Evolutionary conservation across 2,329 filamentous ascomycete species (phyloP).

Genomic region (Fusarium piperis): DNA sequence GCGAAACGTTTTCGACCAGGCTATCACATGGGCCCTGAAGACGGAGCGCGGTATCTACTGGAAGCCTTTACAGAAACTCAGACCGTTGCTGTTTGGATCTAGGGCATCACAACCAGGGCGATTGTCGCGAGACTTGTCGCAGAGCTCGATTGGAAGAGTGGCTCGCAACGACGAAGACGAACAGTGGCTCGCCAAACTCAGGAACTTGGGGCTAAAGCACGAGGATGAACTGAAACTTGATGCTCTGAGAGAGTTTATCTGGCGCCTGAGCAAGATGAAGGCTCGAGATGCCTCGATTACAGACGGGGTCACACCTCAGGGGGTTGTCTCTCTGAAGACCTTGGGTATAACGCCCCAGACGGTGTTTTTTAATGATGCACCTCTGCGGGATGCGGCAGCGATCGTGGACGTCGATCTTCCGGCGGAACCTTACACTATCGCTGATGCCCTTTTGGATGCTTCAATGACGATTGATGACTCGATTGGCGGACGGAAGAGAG

Average conservation of each 20-base stretch:
- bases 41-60: constrained; percentile 87
- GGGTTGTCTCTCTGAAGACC: constrained; percentile 76
- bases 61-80: constrained; percentile 77
- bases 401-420: constrained; percentile 46
- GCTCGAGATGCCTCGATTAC: constrained; percentile 58
- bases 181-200: constrained; percentile 85
- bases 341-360: constrained; percentile 85
- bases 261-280: constrained; percentile 81
- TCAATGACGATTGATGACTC: constrained; percentile 86
- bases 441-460: constrained; percentile 90
- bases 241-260: constrained; percentile 88
- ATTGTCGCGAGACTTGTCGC: constrained; percentile 64
- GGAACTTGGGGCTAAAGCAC: constrained; percentile 80
- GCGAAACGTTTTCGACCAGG: constrained; percentile 83
- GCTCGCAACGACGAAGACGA: constrained; percentile 92
- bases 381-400: constrained; percentile 56
- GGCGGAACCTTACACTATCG: constrained; percentile 75
- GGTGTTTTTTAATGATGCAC: constrained; percentile 87
- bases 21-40: constrained; percentile 85
- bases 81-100: constrained; percentile 70
- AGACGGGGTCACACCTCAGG: constrained; percentile 46
- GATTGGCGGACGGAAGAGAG: constrained; percentile 62
- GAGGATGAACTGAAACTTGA: constrained; percentile 94
- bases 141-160: constrained; percentile 69
- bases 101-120: constrained; percentile 62